phyloP scores from a whole-genome alignment of 345 rosid genomes.

The Lagerstroemia speciosa region DNA sequence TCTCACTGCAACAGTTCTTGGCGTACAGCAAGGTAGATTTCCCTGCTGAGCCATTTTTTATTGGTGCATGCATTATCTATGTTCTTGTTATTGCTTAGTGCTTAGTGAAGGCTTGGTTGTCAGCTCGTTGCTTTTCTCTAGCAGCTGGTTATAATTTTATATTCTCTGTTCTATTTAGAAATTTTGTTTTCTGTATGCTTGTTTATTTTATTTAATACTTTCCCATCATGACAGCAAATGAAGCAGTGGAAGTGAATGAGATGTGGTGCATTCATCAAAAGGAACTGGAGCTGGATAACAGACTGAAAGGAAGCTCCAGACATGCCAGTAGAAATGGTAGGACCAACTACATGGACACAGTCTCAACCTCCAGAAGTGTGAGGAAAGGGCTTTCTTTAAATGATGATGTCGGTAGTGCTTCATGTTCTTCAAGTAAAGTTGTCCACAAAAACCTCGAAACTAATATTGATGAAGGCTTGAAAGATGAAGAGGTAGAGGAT shows the following conservation, averaged over 20 bases:
- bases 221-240: slow-evolving; percentile 45
- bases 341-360: slow-evolving; percentile 14
- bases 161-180: background rate
- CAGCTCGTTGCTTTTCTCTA: background rate
- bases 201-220: slow-evolving; percentile 7
- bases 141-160: background rate
- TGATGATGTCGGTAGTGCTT: slow-evolving; percentile 17
- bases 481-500: slow-evolving; percentile 64
- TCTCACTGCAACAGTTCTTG: slow-evolving; percentile 84
- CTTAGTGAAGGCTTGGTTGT: background rate
- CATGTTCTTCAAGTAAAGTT: slow-evolving; percentile 35
- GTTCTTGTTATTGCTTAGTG: background rate
- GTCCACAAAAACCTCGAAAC: slow-evolving; percentile 18
- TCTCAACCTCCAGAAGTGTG: slow-evolving; percentile 15
- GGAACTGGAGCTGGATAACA: slow-evolving; percentile 55
- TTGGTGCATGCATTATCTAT: background rate
- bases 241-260: slow-evolving; percentile 72
- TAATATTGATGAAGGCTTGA: slow-evolving; percentile 44
- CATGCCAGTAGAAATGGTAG: slow-evolving; percentile 22
- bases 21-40: slow-evolving; percentile 79
- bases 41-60: background rate
- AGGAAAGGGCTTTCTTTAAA: slow-evolving; percentile 18
- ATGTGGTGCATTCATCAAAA: slow-evolving; percentile 76
- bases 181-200: background rate
- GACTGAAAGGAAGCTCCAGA: slow-evolving; percentile 32